Evolutionary conservation across 441 rosid species (phyloP), one percentile per base, ranked within the genome.

Genomic region (Macaranga tanarius): DNA sequence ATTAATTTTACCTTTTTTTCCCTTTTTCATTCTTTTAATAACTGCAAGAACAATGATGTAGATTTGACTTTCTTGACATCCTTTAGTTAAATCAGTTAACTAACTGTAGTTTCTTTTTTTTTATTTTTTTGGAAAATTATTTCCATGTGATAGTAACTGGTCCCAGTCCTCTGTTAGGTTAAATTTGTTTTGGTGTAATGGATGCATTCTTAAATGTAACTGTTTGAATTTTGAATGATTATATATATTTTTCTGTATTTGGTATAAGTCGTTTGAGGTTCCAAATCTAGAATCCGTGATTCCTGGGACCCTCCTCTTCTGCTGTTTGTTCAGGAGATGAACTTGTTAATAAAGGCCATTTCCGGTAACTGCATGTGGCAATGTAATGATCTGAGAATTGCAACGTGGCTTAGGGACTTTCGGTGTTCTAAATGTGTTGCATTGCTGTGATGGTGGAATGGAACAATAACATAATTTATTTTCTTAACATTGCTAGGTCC

Each of bases 31-130:
- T 28, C 38, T 51, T 31, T 72, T 62, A 25, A 62, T 62, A 7
- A 62, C 22, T 15, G 28, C 26, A 28, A 54, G 38, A 19, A 13
- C 69, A 51, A 23, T 72, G 62, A 4, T 72, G 69, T 62, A 62
- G 50, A 72, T 23, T 52, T 52, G 17, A 38, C 75, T 52, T 47
- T 59, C 22, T 69, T 13, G 48, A 48, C 59, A 25, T 52, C 7
- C 25, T 72, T 2, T 52, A 10, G 61, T 55, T 62, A 10, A 61
- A 62, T 23, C 23, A 31, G 50, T 62, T 61, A 50, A 62, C 67
- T 51, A 31, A 51, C 44, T 31, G 22, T 48, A n/a, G n/a, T n/a
- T n/a, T n/a, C n/a, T n/a, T n/a, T n/a, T n/a, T 38, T 71, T 34
- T 34, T 31, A 2, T 31, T 31, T 34, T 38, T 71, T 52, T 13